Evolutionary conservation across 441 rosid species (phyloP), one percentile per base, ranked within the genome.

Genomic region (Rhodomyrtus psidioides): DNA sequence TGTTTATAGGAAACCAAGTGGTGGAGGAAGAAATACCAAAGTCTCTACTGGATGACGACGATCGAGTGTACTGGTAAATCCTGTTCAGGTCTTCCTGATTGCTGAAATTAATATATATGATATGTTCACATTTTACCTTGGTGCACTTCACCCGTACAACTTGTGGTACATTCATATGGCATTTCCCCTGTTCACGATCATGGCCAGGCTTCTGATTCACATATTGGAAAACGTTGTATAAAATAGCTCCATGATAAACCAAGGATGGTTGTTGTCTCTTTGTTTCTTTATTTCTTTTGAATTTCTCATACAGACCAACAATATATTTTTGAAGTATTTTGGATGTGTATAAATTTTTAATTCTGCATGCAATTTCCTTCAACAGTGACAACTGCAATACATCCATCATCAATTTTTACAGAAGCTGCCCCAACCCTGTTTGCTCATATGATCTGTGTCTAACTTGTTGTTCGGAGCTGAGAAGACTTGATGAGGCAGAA

Each of bases 61-160:
- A 93, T 90, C 91, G 94, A 86, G 89, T 93, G 81, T 91, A 91
- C 85, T 93, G 94, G 94, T 93, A 91, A 49, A 70, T 70, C 49
- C 79, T 30, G 84, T 82, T 56, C 59, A 53, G 58, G 42, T 82
- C 62, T 82, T 56, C 62, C 59, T 54, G 59, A 39, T 70, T 70
- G 49, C 79, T 39, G 49, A 70, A 34, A 70, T 70, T 10, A 39
- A 34, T 34, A 70, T 70, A 39, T 70, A 70, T 57, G 16, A 57
- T 26, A 28, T 57, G 34, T 57, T n/a, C 28, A 26, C 13, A 12
- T 57, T 57, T 57, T 26, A 24, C 79, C 13, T 39, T 70, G 12
- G 3, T 3, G 51, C 24, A 26, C 76, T 65, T 34, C 46, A 34
- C 34, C 76, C 76, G 17, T 19, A 9, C 21, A 23, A 65, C 26